A percentile compares a stretch with the other conserved stretches of the same genome.
phyloP scores from a whole-genome alignment of 2,329 filamentous ascomycete genomes.

The Botrytis byssoidea region DNA sequence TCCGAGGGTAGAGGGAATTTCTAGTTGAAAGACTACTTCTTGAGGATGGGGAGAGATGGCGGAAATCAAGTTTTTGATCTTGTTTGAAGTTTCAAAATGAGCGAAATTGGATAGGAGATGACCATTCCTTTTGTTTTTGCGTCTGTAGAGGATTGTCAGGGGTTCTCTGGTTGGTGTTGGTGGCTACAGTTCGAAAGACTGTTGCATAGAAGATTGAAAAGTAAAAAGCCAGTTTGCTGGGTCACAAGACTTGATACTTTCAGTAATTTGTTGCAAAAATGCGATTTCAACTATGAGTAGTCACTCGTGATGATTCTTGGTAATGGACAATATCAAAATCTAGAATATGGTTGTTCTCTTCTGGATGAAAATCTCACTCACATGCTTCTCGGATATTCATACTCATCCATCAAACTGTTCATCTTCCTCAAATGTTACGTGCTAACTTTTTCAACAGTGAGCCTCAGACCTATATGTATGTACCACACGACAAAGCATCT shows the following conservation, averaged over 20 bases:
- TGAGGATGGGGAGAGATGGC: slow-evolving; percentile 41
- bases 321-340: background rate
- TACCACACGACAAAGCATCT: background rate
- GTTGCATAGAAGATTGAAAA: background rate
- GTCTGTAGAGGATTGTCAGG: background rate
- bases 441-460: slow-evolving; percentile 9
- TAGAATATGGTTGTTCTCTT: background rate
- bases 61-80: slow-evolving; percentile 54
- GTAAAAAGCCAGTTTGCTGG: background rate
- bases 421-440: too few species aligned
- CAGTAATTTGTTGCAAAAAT: too few species aligned
- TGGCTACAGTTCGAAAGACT: background rate
- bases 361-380: background rate
- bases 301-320: background rate
- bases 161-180: background rate
- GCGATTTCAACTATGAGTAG: background rate
- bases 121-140: background rate
- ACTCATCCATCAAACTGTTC: background rate
- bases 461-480: slow-evolving; percentile 22
- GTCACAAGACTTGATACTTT: background rate
- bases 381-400: too few species aligned
- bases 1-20: background rate
- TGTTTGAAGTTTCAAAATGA: background rate
- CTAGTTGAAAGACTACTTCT: background rate
- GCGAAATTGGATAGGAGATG: background rate